Base-by-base conservation (phyloP, 2,329 filamentous ascomycete species). In the Neonectria neomacrospora region DNA sequence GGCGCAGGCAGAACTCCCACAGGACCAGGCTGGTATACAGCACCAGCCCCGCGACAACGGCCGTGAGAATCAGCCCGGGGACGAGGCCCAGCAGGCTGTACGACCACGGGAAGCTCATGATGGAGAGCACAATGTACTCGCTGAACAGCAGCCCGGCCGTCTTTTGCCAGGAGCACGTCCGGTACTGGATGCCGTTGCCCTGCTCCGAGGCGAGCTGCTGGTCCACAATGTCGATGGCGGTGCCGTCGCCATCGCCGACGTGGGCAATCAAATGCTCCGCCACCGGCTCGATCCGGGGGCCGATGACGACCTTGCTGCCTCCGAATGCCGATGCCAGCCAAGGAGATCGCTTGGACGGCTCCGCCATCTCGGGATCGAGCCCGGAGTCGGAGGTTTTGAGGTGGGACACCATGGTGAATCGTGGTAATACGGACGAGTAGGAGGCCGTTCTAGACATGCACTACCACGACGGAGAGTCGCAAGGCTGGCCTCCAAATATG, bases 61-160 rank as follows among this genome's bases (percentile, higher is more conserved):
- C 83, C 0, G 94, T 97, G 74, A 97, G 76, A 65, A 97, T 95
- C 57, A 97, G 78, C 23, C 84, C 94, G 0, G 94, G 94, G 1
- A 97, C 92, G 14, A 97, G 85, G 8, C 94, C 94, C 8, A 97
- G 86, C 28, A 95, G 81, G 47, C 93, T 92, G 79, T 97, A 97
- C 0, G 93, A 97, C 86, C 92, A 97, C 0, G 94, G 94, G 71
- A 97, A 97, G 54, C 92, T 96, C 94, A 97, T 97, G 75, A 97
- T 97, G 62, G 87, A 76, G 79, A 97, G 81, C 76, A 93, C 97
- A 63, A 97, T 97, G 77, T 97, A 97, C 82, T 97, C 94, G 54
- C 93, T 96, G 80, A 97, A 97, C 54, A 97, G 88, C 70, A 97
- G 78, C 1, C 91, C 93, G 1, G 94, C 93, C 56, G 94, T 97